Percentiles rank a stretch among this genome's conserved stretches.
These are phyloP conservation scores for Papiliotrema fonsecae DNA, from an alignment of 1,284 basidiomycete genomes.

Conservation along the genomic window DNA sequence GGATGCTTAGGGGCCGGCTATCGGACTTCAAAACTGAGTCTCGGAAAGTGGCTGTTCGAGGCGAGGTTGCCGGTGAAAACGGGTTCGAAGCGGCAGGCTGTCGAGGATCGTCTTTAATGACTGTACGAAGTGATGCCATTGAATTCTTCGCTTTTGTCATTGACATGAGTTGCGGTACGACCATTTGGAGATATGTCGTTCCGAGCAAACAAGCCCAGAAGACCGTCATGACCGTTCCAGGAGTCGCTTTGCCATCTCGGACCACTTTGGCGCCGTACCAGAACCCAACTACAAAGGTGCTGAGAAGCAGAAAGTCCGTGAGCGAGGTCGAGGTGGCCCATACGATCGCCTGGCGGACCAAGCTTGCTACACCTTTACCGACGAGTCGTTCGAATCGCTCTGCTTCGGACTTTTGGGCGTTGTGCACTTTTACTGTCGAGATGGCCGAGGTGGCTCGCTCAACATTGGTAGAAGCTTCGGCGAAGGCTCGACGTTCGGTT, in stretches of 20 bases:
- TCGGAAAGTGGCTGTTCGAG: constrained; percentile 7
- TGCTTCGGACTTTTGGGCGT: constrained; percentile 66
- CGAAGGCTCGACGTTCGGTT: constrained; percentile 63
- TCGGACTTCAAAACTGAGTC: constrained; percentile 1
- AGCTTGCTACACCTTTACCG: constrained; percentile 52
- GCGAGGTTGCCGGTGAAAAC: constrained; percentile 6
- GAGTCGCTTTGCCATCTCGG: constrained; percentile 59
- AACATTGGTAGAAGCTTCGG: constrained; percentile 68
- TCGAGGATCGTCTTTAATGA: constrained; percentile 53
- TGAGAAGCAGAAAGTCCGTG: constrained; percentile 73
- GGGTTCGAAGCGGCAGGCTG: constrained; percentile 14
- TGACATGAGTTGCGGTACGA: constrained; percentile 70
- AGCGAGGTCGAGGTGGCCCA: constrained; percentile 71
- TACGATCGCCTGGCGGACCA: constrained; percentile 56
- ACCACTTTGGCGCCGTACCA: constrained; percentile 92
- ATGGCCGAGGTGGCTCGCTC: constrained; percentile 76
- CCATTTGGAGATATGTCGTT: constrained; percentile 76
- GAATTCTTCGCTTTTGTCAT: constrained; percentile 82
- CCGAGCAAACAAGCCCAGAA: constrained; percentile 96
- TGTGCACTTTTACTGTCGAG: constrained; percentile 92
- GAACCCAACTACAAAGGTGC: constrained; percentile 94
- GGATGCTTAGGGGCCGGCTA: constrained; percentile 11
- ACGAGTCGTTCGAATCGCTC: constrained; percentile 54
- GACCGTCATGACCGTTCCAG: constrained; percentile 84
- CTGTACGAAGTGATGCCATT: constrained; percentile 64